Conservation (phyloP, 1,139 yeast species). For the Debaryomycetaceae sp. region DNA sequence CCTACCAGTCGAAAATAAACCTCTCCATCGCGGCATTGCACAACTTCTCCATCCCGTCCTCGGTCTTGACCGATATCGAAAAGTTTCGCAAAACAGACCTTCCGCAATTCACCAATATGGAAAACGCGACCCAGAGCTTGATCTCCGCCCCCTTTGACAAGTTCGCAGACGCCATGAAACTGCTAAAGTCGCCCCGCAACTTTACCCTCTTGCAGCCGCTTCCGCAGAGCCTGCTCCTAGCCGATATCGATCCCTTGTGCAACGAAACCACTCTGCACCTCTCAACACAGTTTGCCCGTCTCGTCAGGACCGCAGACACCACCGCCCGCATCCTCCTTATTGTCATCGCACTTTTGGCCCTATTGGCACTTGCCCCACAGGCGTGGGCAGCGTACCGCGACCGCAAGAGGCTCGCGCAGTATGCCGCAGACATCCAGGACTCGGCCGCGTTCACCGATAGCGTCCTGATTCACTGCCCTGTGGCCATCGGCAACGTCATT, state of each 20-base stretch:
- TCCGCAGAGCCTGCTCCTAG: neutral
- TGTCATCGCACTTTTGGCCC: slow-evolving; percentile 21
- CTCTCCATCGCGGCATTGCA: slow-evolving; percentile 46
- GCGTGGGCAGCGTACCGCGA: slow-evolving; percentile 31
- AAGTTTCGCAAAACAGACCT: slow-evolving; percentile 5
- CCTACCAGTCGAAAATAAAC: slow-evolving; percentile 34
- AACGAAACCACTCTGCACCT: neutral
- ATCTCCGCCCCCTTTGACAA: slow-evolving; percentile 7
- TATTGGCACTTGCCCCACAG: slow-evolving; percentile 24
- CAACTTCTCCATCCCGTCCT: slow-evolving; percentile 48
- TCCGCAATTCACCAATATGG: slow-evolving; percentile 6
- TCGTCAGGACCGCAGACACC: slow-evolving; percentile 25
- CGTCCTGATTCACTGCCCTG: too few species aligned
- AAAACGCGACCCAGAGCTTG: slow-evolving; percentile 6
- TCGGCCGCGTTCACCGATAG: too few species aligned
- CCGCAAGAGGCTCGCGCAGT: slow-evolving; percentile 1
- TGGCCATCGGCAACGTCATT: slow-evolving; percentile 7
- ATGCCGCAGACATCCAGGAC: neutral
- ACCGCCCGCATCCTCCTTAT: slow-evolving; percentile 27
- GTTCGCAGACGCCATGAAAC: slow-evolving; percentile 1
- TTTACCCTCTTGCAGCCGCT: neutral
- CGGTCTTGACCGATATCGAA: slow-evolving; percentile 7
- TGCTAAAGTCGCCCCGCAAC: neutral
- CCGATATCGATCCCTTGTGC: slow-evolving; percentile 1
- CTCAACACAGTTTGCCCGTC: slow-evolving; percentile 15